Conservation (phyloP, 78 protist genomes). For the Bigelowiella natans region DNA sequence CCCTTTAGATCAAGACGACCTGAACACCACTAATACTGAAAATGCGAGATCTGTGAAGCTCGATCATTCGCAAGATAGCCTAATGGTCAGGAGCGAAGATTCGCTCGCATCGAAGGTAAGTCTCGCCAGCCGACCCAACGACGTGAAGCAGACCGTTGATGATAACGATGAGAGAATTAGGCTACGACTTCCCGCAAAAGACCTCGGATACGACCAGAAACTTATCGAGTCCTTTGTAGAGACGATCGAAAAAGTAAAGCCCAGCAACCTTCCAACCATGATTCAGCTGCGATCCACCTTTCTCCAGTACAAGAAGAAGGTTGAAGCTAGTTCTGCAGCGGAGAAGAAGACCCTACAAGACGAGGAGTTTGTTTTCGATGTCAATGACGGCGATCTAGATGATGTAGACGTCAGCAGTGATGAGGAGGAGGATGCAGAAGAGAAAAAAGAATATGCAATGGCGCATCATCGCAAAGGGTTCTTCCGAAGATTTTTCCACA, state of each 20-base stretch:
- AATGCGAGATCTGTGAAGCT: too few species aligned
- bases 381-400: not conserved
- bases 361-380: not conserved
- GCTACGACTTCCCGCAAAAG: too few species aligned
- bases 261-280: not conserved
- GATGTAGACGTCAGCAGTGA: not conserved
- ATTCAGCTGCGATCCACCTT: not conserved
- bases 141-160: too few species aligned
- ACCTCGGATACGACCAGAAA: not conserved
- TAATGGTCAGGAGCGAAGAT: too few species aligned
- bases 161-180: too few species aligned
- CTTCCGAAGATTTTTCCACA: not conserved
- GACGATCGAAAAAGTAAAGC: not conserved
- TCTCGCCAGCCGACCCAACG: too few species aligned
- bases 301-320: too few species aligned
- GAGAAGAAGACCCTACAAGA: not conserved
- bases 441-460: not conserved
- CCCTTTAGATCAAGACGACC: too few species aligned
- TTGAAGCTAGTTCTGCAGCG: too few species aligned
- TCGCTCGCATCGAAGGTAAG: too few species aligned
- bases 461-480: not conserved
- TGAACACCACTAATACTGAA: too few species aligned
- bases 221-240: not conserved
- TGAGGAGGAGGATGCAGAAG: not conserved
- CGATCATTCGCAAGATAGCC: too few species aligned